A percentile compares a stretch with the other conserved stretches of the same genome.
These are phyloP conservation scores for Fusarium sp. DNA, from an alignment of 2,329 filamentous ascomycete species.

Conservation along the genomic window DNA sequence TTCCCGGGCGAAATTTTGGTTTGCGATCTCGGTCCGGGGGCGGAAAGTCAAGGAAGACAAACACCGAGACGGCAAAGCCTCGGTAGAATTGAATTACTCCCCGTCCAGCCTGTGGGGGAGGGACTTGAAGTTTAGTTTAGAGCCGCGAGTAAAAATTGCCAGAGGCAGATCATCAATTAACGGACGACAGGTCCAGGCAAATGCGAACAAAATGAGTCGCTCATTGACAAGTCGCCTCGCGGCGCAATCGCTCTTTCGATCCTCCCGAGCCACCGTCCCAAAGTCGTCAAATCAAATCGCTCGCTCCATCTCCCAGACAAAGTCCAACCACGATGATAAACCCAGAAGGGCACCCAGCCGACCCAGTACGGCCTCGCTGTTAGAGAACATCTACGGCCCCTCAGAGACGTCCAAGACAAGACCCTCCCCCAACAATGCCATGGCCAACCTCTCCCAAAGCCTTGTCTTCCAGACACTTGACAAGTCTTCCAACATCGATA, in stretches of 20 bases:
- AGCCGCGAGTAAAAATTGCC: constrained; percentile 39
- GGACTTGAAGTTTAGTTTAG: constrained; percentile 12
- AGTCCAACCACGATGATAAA: constrained; percentile 41
- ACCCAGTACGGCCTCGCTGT: constrained; percentile 42
- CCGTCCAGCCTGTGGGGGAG: background rate
- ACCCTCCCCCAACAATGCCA: constrained; percentile 40
- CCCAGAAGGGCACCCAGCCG: constrained; percentile 35
- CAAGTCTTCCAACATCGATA: constrained; percentile 46
- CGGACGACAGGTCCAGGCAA: constrained; percentile 33
- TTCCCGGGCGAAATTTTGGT: constrained; percentile 50
- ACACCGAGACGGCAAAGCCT: constrained; percentile 48
- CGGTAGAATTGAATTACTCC: constrained; percentile 37
- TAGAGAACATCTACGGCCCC: constrained; percentile 47
- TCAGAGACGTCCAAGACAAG: constrained; percentile 28
- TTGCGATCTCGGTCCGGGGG: constrained; percentile 48
- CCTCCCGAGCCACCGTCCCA: constrained; percentile 30
- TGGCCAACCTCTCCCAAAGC: constrained; percentile 48
- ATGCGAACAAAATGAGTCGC: constrained; percentile 54
- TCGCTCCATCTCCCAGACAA: constrained; percentile 53
- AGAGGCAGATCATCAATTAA: constrained; percentile 23
- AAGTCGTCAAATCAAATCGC: constrained; percentile 33
- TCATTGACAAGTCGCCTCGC: constrained; percentile 53
- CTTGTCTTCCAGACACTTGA: constrained; percentile 51
- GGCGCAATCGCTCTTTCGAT: constrained; percentile 50
- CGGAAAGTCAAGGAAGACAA: constrained; percentile 43